Evolutionary conservation across 1,284 basidiomycete species (phyloP).

Genomic region (Ceraceosorus guamensis): DNA sequence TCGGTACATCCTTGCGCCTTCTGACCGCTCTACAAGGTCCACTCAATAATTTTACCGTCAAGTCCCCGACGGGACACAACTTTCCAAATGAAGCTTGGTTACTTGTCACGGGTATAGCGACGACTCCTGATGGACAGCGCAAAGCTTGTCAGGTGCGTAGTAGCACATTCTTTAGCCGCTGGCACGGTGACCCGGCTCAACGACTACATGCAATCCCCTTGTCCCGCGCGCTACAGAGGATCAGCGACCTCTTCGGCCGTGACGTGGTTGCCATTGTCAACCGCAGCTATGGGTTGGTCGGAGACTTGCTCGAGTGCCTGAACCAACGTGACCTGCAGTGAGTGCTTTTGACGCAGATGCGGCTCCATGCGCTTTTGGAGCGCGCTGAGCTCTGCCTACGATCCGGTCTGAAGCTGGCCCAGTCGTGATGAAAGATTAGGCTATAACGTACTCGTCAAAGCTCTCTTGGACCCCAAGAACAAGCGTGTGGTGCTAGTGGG

Average conservation of each 20-base stretch:
- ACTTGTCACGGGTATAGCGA: slow-evolving; percentile 3
- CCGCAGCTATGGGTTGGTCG: slow-evolving; percentile 3
- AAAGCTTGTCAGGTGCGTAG: slow-evolving; percentile 1
- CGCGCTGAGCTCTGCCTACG: neutral
- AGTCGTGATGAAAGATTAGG: neutral
- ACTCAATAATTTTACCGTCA: neutral
- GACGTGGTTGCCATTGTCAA: slow-evolving; percentile 6
- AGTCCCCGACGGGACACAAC: neutral
- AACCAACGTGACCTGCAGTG: slow-evolving; percentile 8
- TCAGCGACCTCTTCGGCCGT: slow-evolving; percentile 4
- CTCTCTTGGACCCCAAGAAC: slow-evolving; percentile 3
- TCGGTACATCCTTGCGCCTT: neutral
- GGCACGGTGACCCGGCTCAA: too few relatives aligned
- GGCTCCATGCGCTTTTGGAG: neutral
- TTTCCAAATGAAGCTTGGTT: neutral
- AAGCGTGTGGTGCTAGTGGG: slow-evolving; percentile 8
- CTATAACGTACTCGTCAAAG: neutral
- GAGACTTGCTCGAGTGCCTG: slow-evolving; percentile 9
- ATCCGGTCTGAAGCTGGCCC: neutral
- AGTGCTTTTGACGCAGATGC: too few relatives aligned
- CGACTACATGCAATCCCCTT: neutral
- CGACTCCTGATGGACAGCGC: neutral
- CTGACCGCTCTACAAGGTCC: neutral
- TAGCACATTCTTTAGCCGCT: too few relatives aligned
- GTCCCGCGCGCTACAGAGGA: neutral